A percentile compares a stretch with the other conserved stretches of the same genome.
Evolutionary conservation across 2,329 filamentous ascomycete genomes (phyloP).

Genomic region (Seiridium unicorne): DNA sequence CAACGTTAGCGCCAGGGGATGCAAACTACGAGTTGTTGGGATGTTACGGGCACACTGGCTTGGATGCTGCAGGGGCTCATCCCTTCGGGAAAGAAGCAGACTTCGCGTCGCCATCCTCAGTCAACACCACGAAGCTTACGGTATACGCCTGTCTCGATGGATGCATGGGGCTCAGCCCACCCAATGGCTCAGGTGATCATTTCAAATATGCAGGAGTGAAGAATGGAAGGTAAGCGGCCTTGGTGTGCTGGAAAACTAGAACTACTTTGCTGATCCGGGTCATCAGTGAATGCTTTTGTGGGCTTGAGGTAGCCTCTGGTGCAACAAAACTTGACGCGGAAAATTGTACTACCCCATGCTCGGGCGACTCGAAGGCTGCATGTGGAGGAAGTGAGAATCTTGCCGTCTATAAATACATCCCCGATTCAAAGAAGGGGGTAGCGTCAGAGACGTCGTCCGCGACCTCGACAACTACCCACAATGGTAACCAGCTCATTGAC

Average conservation of each 20-base stretch:
- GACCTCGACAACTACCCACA: not conserved
- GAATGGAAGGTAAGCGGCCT: slow-evolving; percentile 20
- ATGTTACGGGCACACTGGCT: slow-evolving; percentile 19
- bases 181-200: slow-evolving; percentile 1
- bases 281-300: slow-evolving; percentile 23
- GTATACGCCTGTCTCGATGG: slow-evolving; percentile 18
- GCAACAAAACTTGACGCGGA: slow-evolving; percentile 15
- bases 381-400: slow-evolving; percentile 21
- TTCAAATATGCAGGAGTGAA: slow-evolving; percentile 20
- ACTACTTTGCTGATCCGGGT: not conserved
- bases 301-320: slow-evolving; percentile 13
- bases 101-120: slow-evolving; percentile 12
- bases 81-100: slow-evolving; percentile 18
- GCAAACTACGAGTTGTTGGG: slow-evolving; percentile 20
- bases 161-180: slow-evolving; percentile 14
- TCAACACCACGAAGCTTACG: slow-evolving; percentile 17
- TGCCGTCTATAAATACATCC: slow-evolving; percentile 15
- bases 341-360: slow-evolving; percentile 20
- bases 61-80: slow-evolving; percentile 9
- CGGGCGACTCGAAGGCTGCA: slow-evolving; percentile 17
- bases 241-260: not conserved
- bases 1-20: slow-evolving; percentile 17
- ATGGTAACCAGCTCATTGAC: not conserved
- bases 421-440: not conserved
- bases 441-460: not conserved